A percentile compares a stretch with the other conserved stretches of the same genome.
These are phyloP conservation scores for Cucurbita moschata DNA, from an alignment of 306 rosid species.

Conservation along the genomic window DNA sequence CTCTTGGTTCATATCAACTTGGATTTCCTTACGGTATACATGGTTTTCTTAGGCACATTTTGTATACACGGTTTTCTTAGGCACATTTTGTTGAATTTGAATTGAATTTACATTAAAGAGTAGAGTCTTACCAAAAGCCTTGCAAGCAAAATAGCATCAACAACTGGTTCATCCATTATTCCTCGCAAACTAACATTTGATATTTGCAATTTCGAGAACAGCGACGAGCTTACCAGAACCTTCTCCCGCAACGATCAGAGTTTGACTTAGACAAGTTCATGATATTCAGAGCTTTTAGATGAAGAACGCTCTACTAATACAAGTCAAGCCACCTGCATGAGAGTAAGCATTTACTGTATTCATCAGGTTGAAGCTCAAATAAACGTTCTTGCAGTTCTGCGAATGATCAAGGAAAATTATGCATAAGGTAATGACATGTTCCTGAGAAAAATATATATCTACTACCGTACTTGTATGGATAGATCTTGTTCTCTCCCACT, in stretches of 20 bases:
- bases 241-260: no score
- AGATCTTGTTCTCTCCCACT: neutral
- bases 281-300: no score
- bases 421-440: conserved; percentile 32
- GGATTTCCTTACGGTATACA: no score
- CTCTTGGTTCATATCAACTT: no score
- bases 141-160: conserved; percentile 14
- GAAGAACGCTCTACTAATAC: no score
- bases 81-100: no score
- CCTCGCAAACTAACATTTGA: neutral
- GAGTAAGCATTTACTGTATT: conserved; percentile 8
- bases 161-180: neutral
- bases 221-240: no score
- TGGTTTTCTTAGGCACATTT: no score
- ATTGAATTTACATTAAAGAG: no score
- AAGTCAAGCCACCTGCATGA: neutral
- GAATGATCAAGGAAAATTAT: conserved; percentile 85
- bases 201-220: neutral
- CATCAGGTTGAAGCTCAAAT: conserved; percentile 91
- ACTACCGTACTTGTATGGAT: neutral
- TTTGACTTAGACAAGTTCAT: no score
- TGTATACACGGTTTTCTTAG: no score
- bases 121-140: conserved; percentile 49
- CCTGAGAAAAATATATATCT: neutral
- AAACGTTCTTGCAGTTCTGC: conserved; percentile 77